Conservation (phyloP, 169 alveolate species). For the Plasmodium ovale region DNA sequence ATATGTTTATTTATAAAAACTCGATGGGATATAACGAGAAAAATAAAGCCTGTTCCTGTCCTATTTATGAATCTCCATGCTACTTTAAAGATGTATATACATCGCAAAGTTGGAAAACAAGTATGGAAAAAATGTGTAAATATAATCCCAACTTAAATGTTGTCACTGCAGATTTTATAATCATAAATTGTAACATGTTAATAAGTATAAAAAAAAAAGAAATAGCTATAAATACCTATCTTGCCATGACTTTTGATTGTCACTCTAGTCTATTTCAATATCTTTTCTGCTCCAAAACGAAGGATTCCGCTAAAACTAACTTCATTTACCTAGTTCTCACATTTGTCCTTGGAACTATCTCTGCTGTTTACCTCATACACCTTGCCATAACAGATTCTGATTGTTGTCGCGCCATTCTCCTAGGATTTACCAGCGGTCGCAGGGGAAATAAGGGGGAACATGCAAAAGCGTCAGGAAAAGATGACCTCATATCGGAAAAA, state of each 20-base stretch:
- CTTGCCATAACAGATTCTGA: too few species aligned
- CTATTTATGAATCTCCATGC: conserved; percentile 40
- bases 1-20: conserved; percentile 24
- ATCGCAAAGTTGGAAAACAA: conserved; percentile 17
- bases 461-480: too few species aligned
- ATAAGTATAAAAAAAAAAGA: conserved; percentile 33
- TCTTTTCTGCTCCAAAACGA: conserved; percentile 26
- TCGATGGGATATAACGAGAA: conserved; percentile 33
- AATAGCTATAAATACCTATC: conserved; percentile 41
- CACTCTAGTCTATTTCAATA: conserved; percentile 28
- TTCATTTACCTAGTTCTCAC: conserved; percentile 27
- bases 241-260: conserved; percentile 70
- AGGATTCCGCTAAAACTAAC: background rate
- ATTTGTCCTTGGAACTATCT: conserved; percentile 21
- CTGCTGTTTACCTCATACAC: conserved; percentile 33
- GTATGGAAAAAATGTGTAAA: conserved; percentile 13
- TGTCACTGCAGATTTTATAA: conserved; percentile 36
- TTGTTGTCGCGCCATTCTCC: too few species aligned
- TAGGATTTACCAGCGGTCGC: too few species aligned
- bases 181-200: conserved; percentile 16
- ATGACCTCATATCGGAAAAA: too few species aligned
- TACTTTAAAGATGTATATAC: conserved; percentile 59
- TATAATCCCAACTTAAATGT: conserved; percentile 3
- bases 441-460: too few species aligned
- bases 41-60: conserved; percentile 37